Evolutionary conservation across 2,329 filamentous ascomycete species (phyloP).

Genomic region (Teratosphaeriaceae sp.): DNA sequence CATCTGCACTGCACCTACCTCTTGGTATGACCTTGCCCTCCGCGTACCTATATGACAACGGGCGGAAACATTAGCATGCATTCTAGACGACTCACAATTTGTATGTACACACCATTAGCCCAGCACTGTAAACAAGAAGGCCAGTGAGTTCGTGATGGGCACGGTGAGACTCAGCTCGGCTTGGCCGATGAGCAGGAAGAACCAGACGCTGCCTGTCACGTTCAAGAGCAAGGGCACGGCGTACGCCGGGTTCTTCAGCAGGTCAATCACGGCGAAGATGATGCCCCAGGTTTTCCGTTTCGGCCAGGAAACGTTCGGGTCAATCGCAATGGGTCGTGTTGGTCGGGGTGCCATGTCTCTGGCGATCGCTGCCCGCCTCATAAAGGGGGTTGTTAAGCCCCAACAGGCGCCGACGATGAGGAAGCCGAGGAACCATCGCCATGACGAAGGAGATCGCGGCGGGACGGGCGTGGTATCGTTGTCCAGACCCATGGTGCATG

Average conservation of each 20-base stretch:
- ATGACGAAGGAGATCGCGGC: constrained; percentile 36
- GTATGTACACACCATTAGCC: too few species aligned
- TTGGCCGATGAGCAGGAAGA: constrained; percentile 87
- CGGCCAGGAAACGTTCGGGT: constrained; percentile 48
- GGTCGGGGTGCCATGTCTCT: constrained; percentile 39
- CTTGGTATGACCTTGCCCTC: constrained; percentile 83
- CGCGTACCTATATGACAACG: too few species aligned
- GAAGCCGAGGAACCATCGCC: constrained; percentile 86
- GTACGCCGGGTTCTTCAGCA: constrained; percentile 76
- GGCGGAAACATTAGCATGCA: too few species aligned
- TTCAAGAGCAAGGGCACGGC: constrained; percentile 80
- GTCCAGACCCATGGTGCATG: not conserved
- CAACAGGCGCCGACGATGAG: constrained; percentile 85
- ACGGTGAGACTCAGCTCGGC: constrained; percentile 94
- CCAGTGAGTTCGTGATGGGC: constrained; percentile 87
- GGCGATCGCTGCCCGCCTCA: constrained; percentile 73
- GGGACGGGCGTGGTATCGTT: constrained; percentile 15
- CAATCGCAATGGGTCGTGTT: constrained; percentile 41
- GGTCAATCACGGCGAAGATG: constrained; percentile 68
- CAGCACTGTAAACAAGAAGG: constrained; percentile 91
- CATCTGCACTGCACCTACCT: constrained; percentile 49
- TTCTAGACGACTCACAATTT: too few species aligned
- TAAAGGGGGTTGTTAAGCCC: constrained; percentile 86
- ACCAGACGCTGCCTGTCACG: constrained; percentile 91
- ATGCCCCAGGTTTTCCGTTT: constrained; percentile 56